A percentile compares a stretch with the other conserved stretches of the same genome.
Evolutionary conservation across 129 eudicot species (phyloP).

Genomic region (Lonicera japonica): DNA sequence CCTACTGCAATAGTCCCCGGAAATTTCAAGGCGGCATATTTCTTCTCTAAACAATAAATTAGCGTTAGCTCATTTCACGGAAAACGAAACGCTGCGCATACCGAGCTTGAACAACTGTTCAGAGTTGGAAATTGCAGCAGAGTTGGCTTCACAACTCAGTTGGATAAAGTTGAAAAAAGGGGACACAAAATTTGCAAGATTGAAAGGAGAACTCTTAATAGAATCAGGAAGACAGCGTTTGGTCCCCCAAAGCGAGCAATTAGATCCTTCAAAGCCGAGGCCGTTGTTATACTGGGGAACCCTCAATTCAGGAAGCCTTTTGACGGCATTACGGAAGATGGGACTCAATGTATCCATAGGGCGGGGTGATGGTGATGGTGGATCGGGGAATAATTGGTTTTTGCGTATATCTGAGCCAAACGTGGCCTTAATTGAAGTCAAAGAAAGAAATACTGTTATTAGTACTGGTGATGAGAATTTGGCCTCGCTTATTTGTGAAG

Average conservation of each 20-base stretch:
- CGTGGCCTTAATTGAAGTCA: constrained; percentile 44
- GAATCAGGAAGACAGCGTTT: constrained; percentile 52
- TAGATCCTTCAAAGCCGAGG: constrained; percentile 8
- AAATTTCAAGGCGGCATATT: constrained; percentile 26
- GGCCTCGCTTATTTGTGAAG: constrained; percentile 36
- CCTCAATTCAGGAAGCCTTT: constrained; percentile 29
- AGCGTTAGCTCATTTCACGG: constrained; percentile 37
- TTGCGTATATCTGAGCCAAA: constrained; percentile 44
- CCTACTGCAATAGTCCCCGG: constrained; percentile 54
- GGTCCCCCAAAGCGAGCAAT: constrained; percentile 16
- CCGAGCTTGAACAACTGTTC: constrained; percentile 34
- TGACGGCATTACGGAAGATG: constrained; percentile 33
- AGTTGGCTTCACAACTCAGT: constrained; percentile 41
- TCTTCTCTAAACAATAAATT: constrained; percentile 19
- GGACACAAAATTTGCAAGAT: constrained; percentile 35
- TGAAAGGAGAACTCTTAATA: constrained; percentile 53
- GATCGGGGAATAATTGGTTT: constrained; percentile 12
- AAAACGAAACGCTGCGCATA: constrained; percentile 33
- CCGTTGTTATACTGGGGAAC: constrained; percentile 47
- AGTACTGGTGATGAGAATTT: constrained; percentile 44
- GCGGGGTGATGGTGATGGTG: constrained; percentile 23
- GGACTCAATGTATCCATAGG: constrained; percentile 44
- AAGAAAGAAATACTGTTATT: constrained; percentile 32
- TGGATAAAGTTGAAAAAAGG: constrained; percentile 30
- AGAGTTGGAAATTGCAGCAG: constrained; percentile 44